Base-by-base conservation (phyloP, 306 rosid genomes). In the Gleditsia sinensis region DNA sequence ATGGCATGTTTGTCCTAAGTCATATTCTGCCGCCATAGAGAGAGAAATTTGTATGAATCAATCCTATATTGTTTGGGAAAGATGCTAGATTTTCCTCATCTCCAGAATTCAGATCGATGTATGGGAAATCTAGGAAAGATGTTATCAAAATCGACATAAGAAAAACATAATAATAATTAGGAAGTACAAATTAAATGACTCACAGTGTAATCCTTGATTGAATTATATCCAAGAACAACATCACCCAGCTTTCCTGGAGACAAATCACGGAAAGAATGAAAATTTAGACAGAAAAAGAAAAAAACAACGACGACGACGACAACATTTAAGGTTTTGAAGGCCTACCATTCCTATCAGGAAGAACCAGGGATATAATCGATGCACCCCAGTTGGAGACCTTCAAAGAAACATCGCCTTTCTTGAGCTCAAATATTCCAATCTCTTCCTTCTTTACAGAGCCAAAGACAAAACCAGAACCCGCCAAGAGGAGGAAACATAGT, bases 191-290 rank as follows among this genome's bases (percentile, higher is more conserved):
- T 7, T 27, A 6, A n/a, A n/a, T n/a, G 5, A 71, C 81, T 78
- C 54, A 83, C 87, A 9, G 39, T 71, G 67, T 92, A 92, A 33
- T 87, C 88, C 36, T 85, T 75, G 58, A 88, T 3, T 66, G 98
- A 83, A 79, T 90, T 81, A 60, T 88, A 92, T 56, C 96, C 98
- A 61, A 92, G 94, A 85, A 88, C 81, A 55, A 90, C 80, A 90
- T 92, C 96, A 55, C 74, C 91, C 58, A 87, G 74, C 68, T 88
- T 88, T 75, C 94, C 98, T 92, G 74, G 5, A 82, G 16, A 69
- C 43, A 75, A 21, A 64, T 36, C 53, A 69, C 51, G 45, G 25
- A 76, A 14, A 6, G 23, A 37, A 30, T 14, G 34, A 74, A 65
- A 8, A 37, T 17, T 55, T 48, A 25, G 46, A 23, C n/a, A n/a